phyloP scores from a whole-genome alignment of 169 alveolate species.

The Plasmodium cynomolgi region DNA sequence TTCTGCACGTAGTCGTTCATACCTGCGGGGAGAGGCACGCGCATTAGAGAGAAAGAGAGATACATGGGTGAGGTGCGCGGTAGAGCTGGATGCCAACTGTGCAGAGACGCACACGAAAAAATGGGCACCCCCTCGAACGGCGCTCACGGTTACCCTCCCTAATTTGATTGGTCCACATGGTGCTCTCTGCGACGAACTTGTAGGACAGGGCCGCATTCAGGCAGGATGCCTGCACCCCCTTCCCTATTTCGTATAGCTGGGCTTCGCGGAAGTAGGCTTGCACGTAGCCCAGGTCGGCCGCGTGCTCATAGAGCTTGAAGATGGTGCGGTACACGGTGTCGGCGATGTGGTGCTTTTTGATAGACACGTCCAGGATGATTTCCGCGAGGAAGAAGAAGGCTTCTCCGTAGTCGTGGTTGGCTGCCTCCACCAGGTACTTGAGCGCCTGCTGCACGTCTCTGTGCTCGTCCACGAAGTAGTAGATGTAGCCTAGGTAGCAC shows the following conservation, averaged over 20 bases:
- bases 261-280: slow-evolving; percentile 76
- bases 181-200: slow-evolving; percentile 70
- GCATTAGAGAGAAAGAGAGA: not conserved
- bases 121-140: not conserved
- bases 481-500: slow-evolving; percentile 72
- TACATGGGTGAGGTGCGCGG: not conserved
- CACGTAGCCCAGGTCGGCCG: slow-evolving; percentile 74
- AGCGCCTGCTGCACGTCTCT: slow-evolving; percentile 24
- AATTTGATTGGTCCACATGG: slow-evolving; percentile 45
- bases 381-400: slow-evolving; percentile 74
- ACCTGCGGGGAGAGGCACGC: not conserved
- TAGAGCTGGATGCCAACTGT: no score
- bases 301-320: slow-evolving; percentile 65
- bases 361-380: slow-evolving; percentile 57
- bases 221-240: slow-evolving; percentile 66
- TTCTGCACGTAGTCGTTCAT: slow-evolving; percentile 69
- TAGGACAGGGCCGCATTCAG: slow-evolving; percentile 66
- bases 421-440: slow-evolving; percentile 65
- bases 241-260: slow-evolving; percentile 72
- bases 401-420: slow-evolving; percentile 75
- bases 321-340: slow-evolving; percentile 39
- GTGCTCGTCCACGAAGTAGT: slow-evolving; percentile 51
- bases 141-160: slow-evolving; percentile 31
- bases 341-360: slow-evolving; percentile 20
- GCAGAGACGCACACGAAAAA: not conserved